These are phyloP conservation scores for Pisolithus marmoratus DNA, from an alignment of 768 basidiomycete genomes.

Conservation along the genomic window DNA sequence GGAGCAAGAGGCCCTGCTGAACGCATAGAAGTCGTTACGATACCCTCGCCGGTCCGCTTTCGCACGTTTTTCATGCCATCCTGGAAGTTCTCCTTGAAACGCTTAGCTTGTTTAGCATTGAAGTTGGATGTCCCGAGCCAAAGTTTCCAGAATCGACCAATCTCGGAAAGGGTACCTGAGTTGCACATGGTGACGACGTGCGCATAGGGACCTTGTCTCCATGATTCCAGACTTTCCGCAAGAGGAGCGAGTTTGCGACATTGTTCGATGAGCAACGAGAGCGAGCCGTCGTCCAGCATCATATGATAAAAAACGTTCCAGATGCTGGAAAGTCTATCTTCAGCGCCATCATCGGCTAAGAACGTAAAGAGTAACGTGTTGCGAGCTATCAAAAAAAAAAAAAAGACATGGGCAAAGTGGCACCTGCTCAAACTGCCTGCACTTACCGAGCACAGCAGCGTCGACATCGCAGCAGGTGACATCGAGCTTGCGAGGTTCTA, in stretches of 20 bases:
- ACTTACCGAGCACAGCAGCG: constrained; percentile 24
- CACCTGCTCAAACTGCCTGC: not conserved
- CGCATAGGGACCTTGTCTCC: constrained; percentile 24
- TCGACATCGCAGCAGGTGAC: constrained; percentile 28
- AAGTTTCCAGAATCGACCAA: constrained; percentile 18
- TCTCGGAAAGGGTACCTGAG: constrained; percentile 16
- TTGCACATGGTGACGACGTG: constrained; percentile 21
- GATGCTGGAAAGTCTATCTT: constrained; percentile 11
- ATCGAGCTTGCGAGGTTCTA: constrained; percentile 21
- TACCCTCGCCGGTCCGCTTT: not conserved
- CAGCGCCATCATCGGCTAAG: constrained; percentile 18
- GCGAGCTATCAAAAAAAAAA: constrained; percentile 15
- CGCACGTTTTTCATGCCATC: constrained; percentile 16
- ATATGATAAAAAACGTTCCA: constrained; percentile 31
- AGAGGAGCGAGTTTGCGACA: constrained; percentile 19
- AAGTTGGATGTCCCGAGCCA: constrained; percentile 13
- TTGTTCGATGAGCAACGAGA: constrained; percentile 20
- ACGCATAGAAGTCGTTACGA: constrained; percentile 14
- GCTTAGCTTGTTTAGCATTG: constrained; percentile 5
- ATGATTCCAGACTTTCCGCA: constrained; percentile 14
- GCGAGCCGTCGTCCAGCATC: constrained; percentile 17
- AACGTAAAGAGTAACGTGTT: constrained; percentile 25
- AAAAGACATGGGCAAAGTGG: not conserved
- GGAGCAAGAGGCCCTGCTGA: constrained; percentile 23
- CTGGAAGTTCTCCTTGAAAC: constrained; percentile 13